A percentile compares a stretch with the other conserved stretches of the same genome.
These are phyloP conservation scores for Suillus subaureus DNA, from an alignment of 768 basidiomycete species.

Conservation along the genomic window DNA sequence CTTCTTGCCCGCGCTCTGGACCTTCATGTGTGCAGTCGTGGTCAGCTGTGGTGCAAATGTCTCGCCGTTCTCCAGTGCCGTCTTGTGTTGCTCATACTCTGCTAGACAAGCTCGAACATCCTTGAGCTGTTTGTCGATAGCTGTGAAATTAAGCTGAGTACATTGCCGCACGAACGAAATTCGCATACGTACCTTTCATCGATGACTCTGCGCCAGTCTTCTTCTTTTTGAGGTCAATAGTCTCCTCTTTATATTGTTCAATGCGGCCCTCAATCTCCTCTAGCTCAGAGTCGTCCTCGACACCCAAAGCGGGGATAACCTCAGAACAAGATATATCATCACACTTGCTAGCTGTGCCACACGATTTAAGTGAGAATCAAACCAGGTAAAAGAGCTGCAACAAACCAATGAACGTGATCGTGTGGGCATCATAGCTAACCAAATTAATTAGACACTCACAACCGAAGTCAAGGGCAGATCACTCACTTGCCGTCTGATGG, in stretches of 20 bases:
- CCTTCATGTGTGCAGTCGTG: constrained; percentile 22
- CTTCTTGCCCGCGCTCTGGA: constrained; percentile 40
- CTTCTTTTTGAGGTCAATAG: constrained; percentile 40
- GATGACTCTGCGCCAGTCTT: constrained; percentile 42
- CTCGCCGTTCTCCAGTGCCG: constrained; percentile 48
- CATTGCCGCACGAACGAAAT: neutral
- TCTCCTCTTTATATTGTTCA: constrained; percentile 37
- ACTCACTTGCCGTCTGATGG: constrained; percentile 57
- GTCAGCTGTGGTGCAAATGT: constrained; percentile 46
- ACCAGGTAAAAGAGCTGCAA: neutral
- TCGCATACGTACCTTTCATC: constrained; percentile 42
- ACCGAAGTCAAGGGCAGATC: neutral
- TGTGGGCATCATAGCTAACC: constrained; percentile 54
- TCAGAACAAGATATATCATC: constrained; percentile 67
- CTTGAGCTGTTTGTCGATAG: constrained; percentile 42
- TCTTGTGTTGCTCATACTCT: constrained; percentile 49
- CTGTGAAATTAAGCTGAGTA: constrained; percentile 27
- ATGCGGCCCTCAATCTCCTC: constrained; percentile 52
- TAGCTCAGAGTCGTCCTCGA: constrained; percentile 55
- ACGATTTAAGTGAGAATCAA: neutral
- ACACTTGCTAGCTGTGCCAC: constrained; percentile 53
- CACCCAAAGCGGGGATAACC: constrained; percentile 49
- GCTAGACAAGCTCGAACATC: constrained; percentile 35
- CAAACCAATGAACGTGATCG: constrained; percentile 63
- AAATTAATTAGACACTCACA: constrained; percentile 6